A percentile compares a stretch with the other conserved stretches of the same genome.
phyloP scores from a whole-genome alignment of 106 monocot genomes.

The Amphibolis antarctica region DNA sequence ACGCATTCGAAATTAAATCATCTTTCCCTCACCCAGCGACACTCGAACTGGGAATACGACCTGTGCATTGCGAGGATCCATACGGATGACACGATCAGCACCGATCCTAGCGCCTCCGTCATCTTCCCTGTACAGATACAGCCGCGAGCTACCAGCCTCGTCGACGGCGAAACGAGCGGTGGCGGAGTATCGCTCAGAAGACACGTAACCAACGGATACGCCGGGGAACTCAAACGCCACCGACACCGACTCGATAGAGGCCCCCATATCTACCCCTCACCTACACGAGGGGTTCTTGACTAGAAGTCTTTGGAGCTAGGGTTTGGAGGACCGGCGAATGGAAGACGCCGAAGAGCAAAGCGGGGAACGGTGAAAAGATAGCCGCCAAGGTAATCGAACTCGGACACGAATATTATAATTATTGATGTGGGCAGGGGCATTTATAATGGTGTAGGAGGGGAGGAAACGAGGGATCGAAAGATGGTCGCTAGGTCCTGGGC shows the following conservation, averaged over 20 bases:
- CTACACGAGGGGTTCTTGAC: neutral
- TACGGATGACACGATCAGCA: neutral
- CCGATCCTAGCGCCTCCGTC: conserved; percentile 7
- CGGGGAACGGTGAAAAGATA: too few relatives aligned
- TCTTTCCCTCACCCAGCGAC: neutral
- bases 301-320: neutral
- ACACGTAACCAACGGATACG: neutral
- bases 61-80: conserved; percentile 8
- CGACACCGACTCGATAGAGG: neutral
- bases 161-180: neutral
- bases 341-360: neutral
- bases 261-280: neutral
- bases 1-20: neutral
- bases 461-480: too few relatives aligned
- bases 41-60: neutral
- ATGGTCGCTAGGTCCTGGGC: too few relatives aligned
- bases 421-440: too few relatives aligned
- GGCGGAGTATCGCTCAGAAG: neutral
- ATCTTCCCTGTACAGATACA: neutral
- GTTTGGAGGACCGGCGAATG: neutral
- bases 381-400: too few relatives aligned
- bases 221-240: conserved; percentile 1
- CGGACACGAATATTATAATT: too few relatives aligned
- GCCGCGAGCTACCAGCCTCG: neutral
- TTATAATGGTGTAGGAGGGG: too few relatives aligned